Evolutionary conservation across 192 early-diverging fungal genomes (phyloP).

Genomic region (Coemansia sp.): DNA sequence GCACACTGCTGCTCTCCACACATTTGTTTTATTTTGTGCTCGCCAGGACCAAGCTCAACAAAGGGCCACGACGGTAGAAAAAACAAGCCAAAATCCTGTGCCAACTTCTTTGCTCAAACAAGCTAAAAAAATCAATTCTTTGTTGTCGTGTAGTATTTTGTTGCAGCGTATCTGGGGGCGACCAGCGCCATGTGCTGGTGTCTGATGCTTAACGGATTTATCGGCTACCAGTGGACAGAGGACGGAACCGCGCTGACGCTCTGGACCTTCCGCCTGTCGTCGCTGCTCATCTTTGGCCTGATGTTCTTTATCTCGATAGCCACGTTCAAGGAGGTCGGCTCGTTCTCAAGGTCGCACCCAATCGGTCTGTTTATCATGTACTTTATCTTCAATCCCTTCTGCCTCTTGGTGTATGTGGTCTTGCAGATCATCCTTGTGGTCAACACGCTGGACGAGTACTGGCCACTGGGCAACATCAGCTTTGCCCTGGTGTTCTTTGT

Average conservation of each 20-base stretch:
- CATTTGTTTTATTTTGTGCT: neutral
- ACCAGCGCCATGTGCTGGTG: slow-evolving; percentile 89
- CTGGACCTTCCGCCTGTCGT: slow-evolving; percentile 89
- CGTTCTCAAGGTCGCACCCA: slow-evolving; percentile 62
- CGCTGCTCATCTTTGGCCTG: slow-evolving; percentile 74
- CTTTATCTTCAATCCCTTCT: slow-evolving; percentile 81
- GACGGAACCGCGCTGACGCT: slow-evolving; percentile 92
- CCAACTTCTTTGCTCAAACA: too few relatives aligned
- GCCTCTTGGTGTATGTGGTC: slow-evolving; percentile 81
- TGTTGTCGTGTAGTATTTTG: slow-evolving; percentile 65
- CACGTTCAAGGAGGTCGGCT: slow-evolving; percentile 70
- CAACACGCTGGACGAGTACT: slow-evolving; percentile 92
- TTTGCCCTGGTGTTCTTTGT: slow-evolving; percentile 87
- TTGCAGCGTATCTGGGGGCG: slow-evolving; percentile 75
- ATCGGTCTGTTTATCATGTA: slow-evolving; percentile 79
- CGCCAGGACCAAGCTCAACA: neutral
- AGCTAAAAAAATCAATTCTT: slow-evolving; percentile 1
- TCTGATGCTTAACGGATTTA: slow-evolving; percentile 90
- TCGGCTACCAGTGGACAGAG: slow-evolving; percentile 95
- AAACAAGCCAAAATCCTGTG: too few relatives aligned
- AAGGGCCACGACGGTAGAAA: neutral
- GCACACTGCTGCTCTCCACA: slow-evolving; percentile 1
- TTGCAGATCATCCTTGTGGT: slow-evolving; percentile 92
- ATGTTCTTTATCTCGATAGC: slow-evolving; percentile 77
- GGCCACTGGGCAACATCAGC: slow-evolving; percentile 92